phyloP scores from a whole-genome alignment of 2,329 filamentous ascomycete genomes.

The Diplodia sapinea region DNA sequence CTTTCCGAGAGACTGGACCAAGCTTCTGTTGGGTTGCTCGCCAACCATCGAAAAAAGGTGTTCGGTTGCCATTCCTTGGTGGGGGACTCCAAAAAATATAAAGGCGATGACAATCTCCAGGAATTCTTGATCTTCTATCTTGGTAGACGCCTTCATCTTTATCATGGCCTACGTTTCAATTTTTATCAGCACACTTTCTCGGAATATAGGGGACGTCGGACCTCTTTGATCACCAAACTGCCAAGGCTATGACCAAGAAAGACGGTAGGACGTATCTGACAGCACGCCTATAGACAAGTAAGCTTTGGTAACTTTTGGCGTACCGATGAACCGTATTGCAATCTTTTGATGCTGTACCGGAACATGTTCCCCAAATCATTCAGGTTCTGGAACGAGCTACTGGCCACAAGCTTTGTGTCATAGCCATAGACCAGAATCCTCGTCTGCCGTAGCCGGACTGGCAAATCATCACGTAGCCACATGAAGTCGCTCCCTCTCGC shows the following conservation, averaged over 20 bases:
- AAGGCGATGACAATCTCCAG: neutral
- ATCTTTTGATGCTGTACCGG: neutral
- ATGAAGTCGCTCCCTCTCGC: constrained; percentile 36
- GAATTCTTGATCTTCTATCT: neutral
- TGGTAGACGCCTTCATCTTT: neutral
- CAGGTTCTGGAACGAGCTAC: constrained; percentile 5
- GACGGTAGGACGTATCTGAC: neutral
- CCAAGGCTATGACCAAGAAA: constrained; percentile 16
- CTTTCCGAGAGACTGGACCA: neutral
- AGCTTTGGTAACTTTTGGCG: neutral
- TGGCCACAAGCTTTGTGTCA: constrained; percentile 16
- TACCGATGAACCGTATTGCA: neutral
- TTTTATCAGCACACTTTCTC: neutral
- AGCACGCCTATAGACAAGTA: neutral
- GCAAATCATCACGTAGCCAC: constrained; percentile 43
- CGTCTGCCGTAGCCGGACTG: constrained; percentile 34
- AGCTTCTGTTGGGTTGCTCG: neutral
- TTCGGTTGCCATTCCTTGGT: constrained; percentile 9
- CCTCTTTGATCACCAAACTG: constrained; percentile 18
- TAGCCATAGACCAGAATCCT: constrained; percentile 42
- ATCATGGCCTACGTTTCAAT: neutral
- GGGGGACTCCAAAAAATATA: constrained; percentile 12
- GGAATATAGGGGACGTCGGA: neutral
- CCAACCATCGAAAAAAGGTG: neutral
- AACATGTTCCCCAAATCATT: neutral